Base-by-base conservation (phyloP, 306 rosid species). In the Leucaena leucocephala region DNA sequence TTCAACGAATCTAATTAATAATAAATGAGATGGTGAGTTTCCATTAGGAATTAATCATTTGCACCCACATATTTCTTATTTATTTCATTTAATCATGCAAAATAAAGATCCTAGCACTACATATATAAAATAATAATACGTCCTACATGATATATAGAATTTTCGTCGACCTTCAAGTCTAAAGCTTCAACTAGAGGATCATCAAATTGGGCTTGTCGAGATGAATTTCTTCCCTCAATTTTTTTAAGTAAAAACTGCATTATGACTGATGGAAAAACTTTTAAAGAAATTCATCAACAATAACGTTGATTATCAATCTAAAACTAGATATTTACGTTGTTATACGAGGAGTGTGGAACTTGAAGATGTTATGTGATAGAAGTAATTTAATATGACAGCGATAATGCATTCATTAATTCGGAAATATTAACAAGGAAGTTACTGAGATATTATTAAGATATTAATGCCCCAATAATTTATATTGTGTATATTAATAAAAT, bases 11-110 rank as follows among this genome's bases (percentile, higher is more conserved):
- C 80, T 76, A 40, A 27, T 27, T 27, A 27, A 54, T 67, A 50
- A 36, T 68, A 76, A 82, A 68, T 71, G 36, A 68, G 72, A 76
- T 48, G 22, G 38, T 65, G 68, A 46, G 67, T 48, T 54, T 43
- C 42, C 46, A 52, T 50, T 67, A 62, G 82, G 66, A 82, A 78
- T 55, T 8, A 55, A 55, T 82, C 58, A 82, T 76, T 72, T 80
- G 80, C 78, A 81, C 57, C 68, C 50, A 64, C 74, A 40, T 22
- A 13, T 44, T 71, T 44, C 15, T 65, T 17, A 19, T 5, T 65
- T 14, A 19, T 43, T 72, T 63, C 12, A 73, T 65, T 0, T 35
- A 63, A 68, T 16, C 33, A 42, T 67, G 4, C 58, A 76, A 42
- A 55, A 49, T 69, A 79, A 75, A 79, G 55, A 69, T 16, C 49